Base-by-base conservation (phyloP, 257 asterid species). In the Prunella vulgaris region DNA sequence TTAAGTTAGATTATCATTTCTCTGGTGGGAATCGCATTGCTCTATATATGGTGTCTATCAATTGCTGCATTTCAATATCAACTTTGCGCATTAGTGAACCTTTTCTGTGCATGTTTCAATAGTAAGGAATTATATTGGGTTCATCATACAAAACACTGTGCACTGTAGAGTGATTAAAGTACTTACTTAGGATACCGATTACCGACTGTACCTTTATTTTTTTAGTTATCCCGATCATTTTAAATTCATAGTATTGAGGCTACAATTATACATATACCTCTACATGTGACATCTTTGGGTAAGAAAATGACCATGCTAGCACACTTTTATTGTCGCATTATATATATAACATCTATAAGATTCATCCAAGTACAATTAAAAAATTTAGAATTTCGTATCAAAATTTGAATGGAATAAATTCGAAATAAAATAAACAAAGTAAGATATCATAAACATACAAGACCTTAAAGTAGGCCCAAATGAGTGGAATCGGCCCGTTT, bases 61-160 rank as follows among this genome's bases (percentile, higher is more conserved):
- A 32, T 62, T 5, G n/a, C 10, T 61, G 69, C 57, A 64, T 68
- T 51, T 27, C 35, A 46, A 25, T 46, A 44, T 38, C 53, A 60
- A 40, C 38, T 58, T 64, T 10, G 66, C 30, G 22, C 20, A 44
- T 21, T 5, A 10, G 20, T 48, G 44, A 61, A 66, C 15, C 7
- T 9, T 54, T 35, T 64, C 37, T 58, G 51, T 60, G 60, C 74
- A 76, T 33, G 33, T 56, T 60, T 49, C 69, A 49, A 22, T 42
- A 48, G 10, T n/a, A 15, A 32, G 53, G 7, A 24, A 32, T 32
- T 32, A 1, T 10, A n/a, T 53, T 42, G 17, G 52, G 60, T 17
- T 59, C 18, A 18, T 30, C 8, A 9, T 24, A n/a, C 28, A 59
- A 17, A 18, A 40, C 10, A 13, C n/a, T 20, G 33, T 59, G 68